Conservation (phyloP, 345 rosid genomes). For the Eucalyptus caleyi region DNA sequence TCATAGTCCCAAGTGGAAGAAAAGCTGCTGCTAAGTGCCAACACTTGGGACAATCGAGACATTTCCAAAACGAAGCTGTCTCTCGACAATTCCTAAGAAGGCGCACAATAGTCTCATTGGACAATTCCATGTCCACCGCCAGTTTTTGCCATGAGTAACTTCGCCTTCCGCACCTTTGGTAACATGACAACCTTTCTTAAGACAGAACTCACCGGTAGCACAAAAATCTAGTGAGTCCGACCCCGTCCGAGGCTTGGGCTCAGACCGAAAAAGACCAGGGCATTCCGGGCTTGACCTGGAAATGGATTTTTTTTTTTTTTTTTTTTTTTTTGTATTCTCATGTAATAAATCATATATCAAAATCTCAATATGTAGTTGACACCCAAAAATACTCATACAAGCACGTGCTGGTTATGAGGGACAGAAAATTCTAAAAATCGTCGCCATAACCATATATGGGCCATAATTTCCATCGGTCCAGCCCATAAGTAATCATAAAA, state of each 20-base stretch:
- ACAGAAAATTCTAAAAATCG: too few species aligned
- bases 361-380: not conserved
- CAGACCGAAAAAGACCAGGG: not conserved
- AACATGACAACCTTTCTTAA: not conserved
- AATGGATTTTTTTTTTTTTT: not conserved
- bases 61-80: not conserved
- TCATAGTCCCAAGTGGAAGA: not conserved
- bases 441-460: too few species aligned
- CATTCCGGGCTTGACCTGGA: not conserved
- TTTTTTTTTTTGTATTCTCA: not conserved
- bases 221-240: not conserved
- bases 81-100: not conserved
- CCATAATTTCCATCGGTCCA: accelerated
- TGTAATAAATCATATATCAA: not conserved
- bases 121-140: not conserved
- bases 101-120: not conserved
- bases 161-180: not conserved
- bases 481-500: too few species aligned
- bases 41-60: not conserved
- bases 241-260: not conserved
- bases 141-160: not conserved
- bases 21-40: not conserved
- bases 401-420: too few species aligned
- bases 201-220: not conserved
- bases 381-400: too few species aligned